Base-by-base conservation (phyloP, 306 rosid species). In the Gastrolobium villosum region DNA sequence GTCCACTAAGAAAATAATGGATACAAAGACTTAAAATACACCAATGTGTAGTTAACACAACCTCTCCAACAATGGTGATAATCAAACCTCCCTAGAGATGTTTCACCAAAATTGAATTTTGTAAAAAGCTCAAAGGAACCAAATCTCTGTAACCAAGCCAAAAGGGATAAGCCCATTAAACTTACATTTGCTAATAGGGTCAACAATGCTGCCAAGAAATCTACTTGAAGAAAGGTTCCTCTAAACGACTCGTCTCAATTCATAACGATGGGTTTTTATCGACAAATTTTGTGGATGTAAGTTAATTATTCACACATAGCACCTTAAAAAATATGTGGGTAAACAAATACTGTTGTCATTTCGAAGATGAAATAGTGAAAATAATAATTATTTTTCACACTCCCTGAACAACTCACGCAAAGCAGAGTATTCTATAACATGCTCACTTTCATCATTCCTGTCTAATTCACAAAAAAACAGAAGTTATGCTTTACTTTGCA, bases 71-170 rank as follows among this genome's bases (percentile, higher is more conserved):
- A n/a, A n/a, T n/a, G n/a, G n/a, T n/a, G n/a, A n/a, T n/a, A n/a
- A n/a, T n/a, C n/a, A n/a, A n/a, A n/a, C n/a, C n/a, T n/a, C n/a
- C n/a, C n/a, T n/a, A n/a, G n/a, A n/a, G n/a, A n/a, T n/a, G n/a
- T n/a, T n/a, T n/a, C n/a, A n/a, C 60, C 6, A 70, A 70, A 69
- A 52, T 13, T 6, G 3, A 70, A 70, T 4, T 35, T 70, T 34
- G 46, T 9, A 6, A 35, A 5, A 48, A 15, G 6, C n/a, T n/a
- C n/a, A n/a, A n/a, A 14, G 6, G 11, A 52, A 36, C 36, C 9
- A 40, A 40, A 30, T 14, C 3, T 3, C 3, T 3, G 34, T 5
- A 52, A 14, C 10, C 39, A 53, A 57, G 32, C n/a, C 20, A 15
- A 34, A 56, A 34, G 10, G 52, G 28, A 20, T 37, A 54, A 20